Conservation (phyloP, 345 rosid genomes). For the Gossypium longicalyx region DNA sequence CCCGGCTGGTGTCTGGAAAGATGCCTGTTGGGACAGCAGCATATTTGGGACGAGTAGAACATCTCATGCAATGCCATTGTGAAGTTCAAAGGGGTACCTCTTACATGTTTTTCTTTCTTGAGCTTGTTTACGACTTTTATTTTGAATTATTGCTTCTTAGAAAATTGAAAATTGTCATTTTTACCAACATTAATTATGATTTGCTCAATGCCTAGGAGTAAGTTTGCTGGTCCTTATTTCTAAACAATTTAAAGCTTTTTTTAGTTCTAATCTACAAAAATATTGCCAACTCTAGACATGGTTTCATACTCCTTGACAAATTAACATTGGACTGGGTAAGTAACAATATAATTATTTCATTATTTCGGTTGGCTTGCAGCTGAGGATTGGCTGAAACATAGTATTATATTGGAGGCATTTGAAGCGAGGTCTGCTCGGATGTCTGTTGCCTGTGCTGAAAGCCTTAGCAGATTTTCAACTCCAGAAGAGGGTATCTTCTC, state of each 20-base stretch:
- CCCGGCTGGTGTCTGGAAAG: conserved; percentile 83
- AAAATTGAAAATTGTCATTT: neutral
- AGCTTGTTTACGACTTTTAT: neutral
- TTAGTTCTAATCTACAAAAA: neutral
- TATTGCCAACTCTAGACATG: neutral
- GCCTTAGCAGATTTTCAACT: conserved; percentile 63
- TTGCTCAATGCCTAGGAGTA: neutral
- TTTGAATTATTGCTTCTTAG: neutral
- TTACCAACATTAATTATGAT: neutral
- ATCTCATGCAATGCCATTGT: conserved; percentile 69
- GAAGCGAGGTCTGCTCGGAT: conserved; percentile 88
- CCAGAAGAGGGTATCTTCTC: conserved; percentile 71
- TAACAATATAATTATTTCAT: neutral
- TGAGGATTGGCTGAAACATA: conserved; percentile 89
- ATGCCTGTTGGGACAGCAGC: conserved; percentile 85
- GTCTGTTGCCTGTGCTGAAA: conserved; percentile 76
- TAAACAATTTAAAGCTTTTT: neutral
- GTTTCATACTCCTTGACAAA: neutral
- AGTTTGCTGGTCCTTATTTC: neutral
- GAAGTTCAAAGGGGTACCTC: conserved; percentile 60
- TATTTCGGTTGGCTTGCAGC: conserved; percentile 39
- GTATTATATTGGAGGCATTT: conserved; percentile 67
- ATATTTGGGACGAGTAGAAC: conserved; percentile 61
- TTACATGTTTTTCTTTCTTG: neutral
- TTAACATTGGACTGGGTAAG: neutral